phyloP scores from a whole-genome alignment of 1,139 yeast species.

The Geotrichum reessii region DNA sequence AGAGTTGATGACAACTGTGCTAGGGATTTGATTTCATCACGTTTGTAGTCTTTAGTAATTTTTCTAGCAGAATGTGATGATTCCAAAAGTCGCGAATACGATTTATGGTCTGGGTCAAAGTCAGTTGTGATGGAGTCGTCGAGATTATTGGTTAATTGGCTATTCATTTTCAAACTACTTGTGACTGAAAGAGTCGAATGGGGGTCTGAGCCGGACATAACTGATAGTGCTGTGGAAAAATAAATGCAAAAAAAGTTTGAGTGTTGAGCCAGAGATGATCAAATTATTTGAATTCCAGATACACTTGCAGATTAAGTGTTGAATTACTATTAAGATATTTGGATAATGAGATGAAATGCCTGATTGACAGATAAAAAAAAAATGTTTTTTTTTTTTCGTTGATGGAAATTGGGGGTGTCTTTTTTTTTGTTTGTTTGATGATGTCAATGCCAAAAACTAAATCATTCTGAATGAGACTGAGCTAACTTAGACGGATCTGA shows the following conservation, averaged over 20 bases:
- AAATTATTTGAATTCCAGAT: neutral
- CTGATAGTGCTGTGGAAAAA: neutral
- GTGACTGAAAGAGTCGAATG: neutral
- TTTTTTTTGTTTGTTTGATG: neutral
- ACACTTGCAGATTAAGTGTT: neutral
- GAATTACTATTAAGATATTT: neutral
- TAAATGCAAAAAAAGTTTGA: neutral
- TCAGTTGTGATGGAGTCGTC: neutral
- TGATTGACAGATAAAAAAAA: neutral
- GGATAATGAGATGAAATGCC: neutral
- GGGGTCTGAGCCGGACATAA: neutral
- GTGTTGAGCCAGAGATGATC: neutral
- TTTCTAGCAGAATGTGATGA: constrained; percentile 15
- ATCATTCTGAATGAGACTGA: neutral
- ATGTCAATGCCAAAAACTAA: neutral
- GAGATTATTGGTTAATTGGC: neutral
- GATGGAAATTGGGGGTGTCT: neutral
- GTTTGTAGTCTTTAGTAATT: constrained; percentile 7
- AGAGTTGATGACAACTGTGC: constrained; percentile 28
- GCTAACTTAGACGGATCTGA: neutral
- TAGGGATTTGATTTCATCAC: constrained; percentile 19
- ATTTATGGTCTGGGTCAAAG: constrained; percentile 13
- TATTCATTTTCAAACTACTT: neutral
- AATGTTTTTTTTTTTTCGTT: neutral
- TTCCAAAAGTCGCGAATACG: constrained; percentile 18